phyloP scores from a whole-genome alignment of 1,284 basidiomycete species.

The Puccinia novopanici region DNA sequence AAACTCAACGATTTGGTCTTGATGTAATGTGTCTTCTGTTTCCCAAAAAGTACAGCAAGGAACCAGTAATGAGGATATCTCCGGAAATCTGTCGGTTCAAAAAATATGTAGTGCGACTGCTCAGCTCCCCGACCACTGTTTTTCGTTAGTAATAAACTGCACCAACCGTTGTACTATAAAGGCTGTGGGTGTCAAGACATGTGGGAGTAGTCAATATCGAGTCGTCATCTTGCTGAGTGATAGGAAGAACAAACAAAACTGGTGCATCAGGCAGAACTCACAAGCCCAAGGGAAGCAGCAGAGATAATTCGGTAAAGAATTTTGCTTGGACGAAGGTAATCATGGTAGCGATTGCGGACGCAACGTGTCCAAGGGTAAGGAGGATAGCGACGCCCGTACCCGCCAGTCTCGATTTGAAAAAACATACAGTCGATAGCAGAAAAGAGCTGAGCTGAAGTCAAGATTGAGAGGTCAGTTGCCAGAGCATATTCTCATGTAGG shows the following conservation, averaged over 20 bases:
- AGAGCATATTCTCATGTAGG: background rate
- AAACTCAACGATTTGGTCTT: constrained; percentile 32
- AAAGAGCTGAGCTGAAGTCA: constrained; percentile 31
- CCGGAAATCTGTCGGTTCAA: constrained; percentile 4
- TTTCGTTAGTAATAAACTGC: background rate
- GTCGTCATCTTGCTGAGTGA: background rate
- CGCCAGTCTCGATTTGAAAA: constrained; percentile 39
- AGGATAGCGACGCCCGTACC: constrained; percentile 20
- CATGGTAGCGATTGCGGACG: constrained; percentile 16
- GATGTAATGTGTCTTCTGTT: constrained; percentile 20
- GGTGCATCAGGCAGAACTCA: background rate
- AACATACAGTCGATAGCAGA: constrained; percentile 31
- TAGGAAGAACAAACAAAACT: background rate
- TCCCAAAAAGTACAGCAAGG: constrained; percentile 39
- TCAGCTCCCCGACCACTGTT: background rate
- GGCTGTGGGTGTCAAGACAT: background rate
- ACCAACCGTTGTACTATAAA: constrained; percentile 37
- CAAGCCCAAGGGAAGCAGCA: constrained; percentile 31
- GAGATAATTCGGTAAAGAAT: constrained; percentile 16
- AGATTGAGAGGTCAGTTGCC: background rate
- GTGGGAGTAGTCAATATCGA: background rate
- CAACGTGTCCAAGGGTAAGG: constrained; percentile 24
- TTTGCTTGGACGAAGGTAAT: constrained; percentile 22
- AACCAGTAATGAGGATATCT: constrained; percentile 41
- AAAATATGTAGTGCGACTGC: background rate